Evolutionary conservation across 2,329 filamentous ascomycete genomes (phyloP), one percentile per base, ranked within the genome.

Genomic region (Cadophora sp.): DNA sequence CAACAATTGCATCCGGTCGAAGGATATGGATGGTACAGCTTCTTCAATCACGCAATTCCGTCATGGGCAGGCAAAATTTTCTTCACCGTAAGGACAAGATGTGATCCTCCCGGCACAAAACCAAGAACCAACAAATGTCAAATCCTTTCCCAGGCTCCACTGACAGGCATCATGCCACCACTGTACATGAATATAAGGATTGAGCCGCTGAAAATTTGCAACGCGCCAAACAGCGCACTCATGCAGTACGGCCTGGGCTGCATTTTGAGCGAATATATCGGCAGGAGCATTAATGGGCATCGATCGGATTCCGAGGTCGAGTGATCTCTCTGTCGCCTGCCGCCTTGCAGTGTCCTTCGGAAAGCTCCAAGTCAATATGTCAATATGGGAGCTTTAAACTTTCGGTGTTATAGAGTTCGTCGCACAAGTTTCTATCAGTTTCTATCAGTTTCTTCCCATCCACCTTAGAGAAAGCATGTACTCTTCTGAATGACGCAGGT

Each of bases 21-120:
- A 48, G 30, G 59, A 33, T 22, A 65, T 53, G 27, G 27, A 30
- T 30, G 55, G 62, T 43, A 53, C 33, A 45, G 24, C 16, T 41
- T 59, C 16, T 41, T 59, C 45, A 53, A 27, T 53, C 45, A 65
- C 45, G 55, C 55, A 56, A 65, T 22, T 20, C 27, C 56, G 6
- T 20, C 41, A 5, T 50, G 22, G 30, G 36, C 18, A 36, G 20
- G 36, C 18, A 36, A 30, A 59, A 4, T 9, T 24, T 24, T 41
- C 55, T 58, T 39, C n/a, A 3, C 39, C 20, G 55, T 24, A 13
- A 56, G 33, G 14, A 39, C 39, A 30, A 56, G 33, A 39, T 39
- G 33, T 58, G n/a, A 58, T 58, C 33, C 20, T 41, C 36, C 55
- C 36, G 20, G 48, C 48, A 16, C 33, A 33, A 9, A 60, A 48